Evolutionary conservation across 441 rosid genomes (phyloP).

Genomic region (Metrosideros polymorpha): DNA sequence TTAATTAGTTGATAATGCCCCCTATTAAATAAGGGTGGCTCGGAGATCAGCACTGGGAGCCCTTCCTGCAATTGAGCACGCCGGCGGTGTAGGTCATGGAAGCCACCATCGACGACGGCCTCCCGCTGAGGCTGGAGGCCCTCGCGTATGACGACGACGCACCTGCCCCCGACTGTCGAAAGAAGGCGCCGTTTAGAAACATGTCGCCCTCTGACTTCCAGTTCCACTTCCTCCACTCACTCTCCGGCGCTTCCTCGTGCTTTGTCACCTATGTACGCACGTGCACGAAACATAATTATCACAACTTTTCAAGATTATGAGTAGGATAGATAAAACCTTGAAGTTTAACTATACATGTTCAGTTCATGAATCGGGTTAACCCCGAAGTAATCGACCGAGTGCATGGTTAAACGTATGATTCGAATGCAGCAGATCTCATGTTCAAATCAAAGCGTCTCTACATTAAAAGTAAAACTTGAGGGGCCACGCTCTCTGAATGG

Average conservation of each 20-base stretch:
- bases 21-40: neutral
- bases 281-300: neutral
- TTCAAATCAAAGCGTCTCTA: neutral
- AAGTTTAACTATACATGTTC: neutral
- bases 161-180: slow-evolving; percentile 5
- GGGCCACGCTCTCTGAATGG: neutral
- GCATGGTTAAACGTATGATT: neutral
- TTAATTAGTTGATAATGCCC: neutral
- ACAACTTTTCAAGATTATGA: neutral
- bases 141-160: neutral
- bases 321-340: neutral
- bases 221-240: slow-evolving; percentile 6
- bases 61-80: neutral
- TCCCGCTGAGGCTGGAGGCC: slow-evolving; percentile 9
- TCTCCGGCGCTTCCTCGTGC: neutral
- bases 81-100: slow-evolving; percentile 4
- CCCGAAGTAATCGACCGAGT: neutral
- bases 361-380: neutral
- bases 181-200: slow-evolving; percentile 6
- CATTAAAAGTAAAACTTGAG: neutral
- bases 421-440: neutral
- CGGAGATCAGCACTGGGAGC: neutral
- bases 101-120: slow-evolving; percentile 7
- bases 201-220: slow-evolving; percentile 15
- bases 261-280: slow-evolving; percentile 1